Evolutionary conservation across 2,329 filamentous ascomycete genomes (phyloP), one percentile per base, ranked within the genome.

Genomic region (Aspergillus spinulosporus): DNA sequence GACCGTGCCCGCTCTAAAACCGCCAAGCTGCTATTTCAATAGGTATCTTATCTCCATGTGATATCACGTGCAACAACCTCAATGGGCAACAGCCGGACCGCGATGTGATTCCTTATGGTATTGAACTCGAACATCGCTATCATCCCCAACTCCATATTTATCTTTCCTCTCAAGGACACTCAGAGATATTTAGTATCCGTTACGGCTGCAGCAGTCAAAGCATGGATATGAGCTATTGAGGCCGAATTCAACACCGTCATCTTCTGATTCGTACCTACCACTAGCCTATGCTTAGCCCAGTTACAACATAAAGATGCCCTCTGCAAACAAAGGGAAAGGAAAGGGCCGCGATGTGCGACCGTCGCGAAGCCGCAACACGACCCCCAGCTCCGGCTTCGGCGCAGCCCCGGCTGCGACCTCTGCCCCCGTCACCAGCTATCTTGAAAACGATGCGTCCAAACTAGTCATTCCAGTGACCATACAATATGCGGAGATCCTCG

Each of bases 301-400:
- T 1, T 46, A 46, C 15, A 14, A 21, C 6, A 26, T 32, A 21
- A 11, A 48, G 47, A 79, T 79, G 77, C 76, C 77, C 39, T 71
- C 73, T 26, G 75, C 75, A 39, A 73, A 71, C 56, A 80, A 80
- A 64, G 72, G 76, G 64, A 84, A 84, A 68, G 73, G 77, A 45
- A 84, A 84, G 66, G 76, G 74, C 47, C 79, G 78, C 59, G 80
- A 84, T 58, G 74, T 76, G 40, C 75, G 78, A 52, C 78, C 77
- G 40, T 83, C 83, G 48, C 79, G 80, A 59, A 86, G 84, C 64
- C 82, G 85, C 61, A 86, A 87, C 66, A 84, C 83, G 12, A 87
- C 85, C 3, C 85, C 85, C 15, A 80, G 82, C 60, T 84, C 83
- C 15, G 76, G 78, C 34, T 72, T 77, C 63, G 79, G 79, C 59